These are phyloP conservation scores for Cochlearia excelsa DNA, from an alignment of 345 rosid species.

Conservation along the genomic window DNA sequence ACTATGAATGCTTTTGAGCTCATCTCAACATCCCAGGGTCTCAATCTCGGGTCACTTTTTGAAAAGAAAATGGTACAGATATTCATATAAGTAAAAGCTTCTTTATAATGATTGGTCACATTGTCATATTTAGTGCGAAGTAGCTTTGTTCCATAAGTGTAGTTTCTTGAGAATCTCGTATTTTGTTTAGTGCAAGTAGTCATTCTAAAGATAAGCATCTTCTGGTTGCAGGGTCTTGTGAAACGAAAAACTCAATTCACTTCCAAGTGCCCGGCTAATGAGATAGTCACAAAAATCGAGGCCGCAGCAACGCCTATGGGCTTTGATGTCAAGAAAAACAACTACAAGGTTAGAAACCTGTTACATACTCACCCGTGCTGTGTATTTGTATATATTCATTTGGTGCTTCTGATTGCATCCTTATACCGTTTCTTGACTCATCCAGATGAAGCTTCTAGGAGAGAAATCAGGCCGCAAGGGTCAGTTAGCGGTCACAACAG, in stretches of 20 bases:
- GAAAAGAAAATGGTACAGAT: constrained; percentile 88
- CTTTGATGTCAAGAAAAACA: constrained; percentile 89
- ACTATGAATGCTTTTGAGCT: constrained; percentile 99
- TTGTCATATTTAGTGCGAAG: background rate
- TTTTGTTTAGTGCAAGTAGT: background rate
- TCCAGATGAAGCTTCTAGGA: constrained; percentile 85
- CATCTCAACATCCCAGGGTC: constrained; percentile 93
- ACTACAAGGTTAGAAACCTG: constrained; percentile 60
- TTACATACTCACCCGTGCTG: background rate
- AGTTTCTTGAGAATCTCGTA: background rate
- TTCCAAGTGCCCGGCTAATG: constrained; percentile 77
- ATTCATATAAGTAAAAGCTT: background rate
- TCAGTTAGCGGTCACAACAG: constrained; percentile 88
- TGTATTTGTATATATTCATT: background rate
- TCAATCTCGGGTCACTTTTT: constrained; percentile 85
- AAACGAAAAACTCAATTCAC: constrained; percentile 92
- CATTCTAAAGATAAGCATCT: constrained; percentile 20
- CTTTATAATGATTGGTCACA: background rate
- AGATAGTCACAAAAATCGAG: constrained; percentile 88
- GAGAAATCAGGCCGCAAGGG: constrained; percentile 99
- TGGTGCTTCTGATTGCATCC: constrained; percentile 9
- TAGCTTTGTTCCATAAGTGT: no score
- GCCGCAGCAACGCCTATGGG: constrained; percentile 84
- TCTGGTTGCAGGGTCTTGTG: constrained; percentile 68
- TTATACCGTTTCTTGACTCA: constrained; percentile 7